Base-by-base conservation (phyloP, 2,329 filamentous ascomycete species). In the Microdochium trichocladiopsis region DNA sequence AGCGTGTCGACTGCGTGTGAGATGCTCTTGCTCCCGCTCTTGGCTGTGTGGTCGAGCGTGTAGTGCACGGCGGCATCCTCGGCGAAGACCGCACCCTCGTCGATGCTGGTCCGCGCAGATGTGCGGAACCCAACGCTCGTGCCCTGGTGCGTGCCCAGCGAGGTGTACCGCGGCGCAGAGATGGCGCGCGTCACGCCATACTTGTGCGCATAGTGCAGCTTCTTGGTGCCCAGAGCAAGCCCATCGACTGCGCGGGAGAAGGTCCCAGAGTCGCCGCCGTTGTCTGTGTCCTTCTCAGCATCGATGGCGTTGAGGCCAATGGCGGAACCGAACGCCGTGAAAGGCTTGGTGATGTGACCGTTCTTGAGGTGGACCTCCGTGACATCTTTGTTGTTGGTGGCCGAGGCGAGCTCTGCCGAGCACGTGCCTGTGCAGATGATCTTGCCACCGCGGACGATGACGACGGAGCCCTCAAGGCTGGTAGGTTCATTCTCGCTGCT, bases 241-340 rank as follows among this genome's bases (percentile, higher is more conserved):
- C 79, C 80, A 57, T 84, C 80, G 4, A 81, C 66, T 8, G 77
- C 84, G 11, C 82, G 75, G 47, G 78, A 81, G 58, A 86, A 85
- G 5, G 69, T 61, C 0, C 71, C 63, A 0, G 66, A 64, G 52
- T 69, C 72, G 2, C 63, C 61, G 2, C 79, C 79, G 54, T 82
- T 80, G 56, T 80, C 78, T 0, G 76, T 79, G 47, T 69, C 68
- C 8, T 69, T 61, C 56, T 87, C 85, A 4, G 73, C 73, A 53
- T 80, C 76, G 51, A 88, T 87, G 51, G 81, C 83, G 55, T 79
- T 79, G 6, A 88, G 73, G 1, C 85, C 85, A 0, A 88, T 67
- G 1, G 70, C 70, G 3, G 81, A 79, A 1, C 78, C 83, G 25
- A 86, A 80, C 2, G 79, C 80, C 2, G 80, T 84, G 55, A 87